These are phyloP conservation scores for Penicillium lividum DNA, from an alignment of 495 filamentous ascomycete species.

Conservation along the genomic window DNA sequence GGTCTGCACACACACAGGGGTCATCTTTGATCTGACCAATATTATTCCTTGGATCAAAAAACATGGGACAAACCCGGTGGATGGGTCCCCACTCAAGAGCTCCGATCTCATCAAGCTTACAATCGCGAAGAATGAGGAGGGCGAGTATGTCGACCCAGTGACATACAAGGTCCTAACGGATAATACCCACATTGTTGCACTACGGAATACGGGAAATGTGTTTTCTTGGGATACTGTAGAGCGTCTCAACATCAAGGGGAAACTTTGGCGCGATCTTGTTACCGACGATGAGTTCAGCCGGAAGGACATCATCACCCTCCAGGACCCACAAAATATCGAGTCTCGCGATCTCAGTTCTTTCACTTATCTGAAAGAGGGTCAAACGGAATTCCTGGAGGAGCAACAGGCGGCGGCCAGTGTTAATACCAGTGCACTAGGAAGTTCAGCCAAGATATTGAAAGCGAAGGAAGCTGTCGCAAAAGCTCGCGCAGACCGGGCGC, in stretches of 20 bases:
- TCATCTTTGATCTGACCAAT: conserved; percentile 84
- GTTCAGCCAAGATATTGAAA: conserved; percentile 83
- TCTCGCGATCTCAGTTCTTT: conserved; percentile 83
- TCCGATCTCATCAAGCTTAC: conserved; percentile 88
- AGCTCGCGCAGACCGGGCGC: conserved; percentile 63
- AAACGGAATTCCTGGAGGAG: conserved; percentile 63
- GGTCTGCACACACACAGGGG: conserved; percentile 76
- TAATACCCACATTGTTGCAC: conserved; percentile 93
- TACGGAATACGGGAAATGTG: conserved; percentile 88
- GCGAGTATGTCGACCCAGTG: conserved; percentile 92
- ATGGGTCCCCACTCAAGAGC: conserved; percentile 72
- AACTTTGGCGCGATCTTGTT: conserved; percentile 92
- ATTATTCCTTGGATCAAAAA: conserved; percentile 92
- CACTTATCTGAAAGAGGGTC: conserved; percentile 85
- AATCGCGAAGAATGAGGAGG: conserved; percentile 89
- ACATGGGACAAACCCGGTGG: conserved; percentile 86
- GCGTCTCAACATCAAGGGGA: conserved; percentile 93
- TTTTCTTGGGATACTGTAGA: conserved; percentile 96
- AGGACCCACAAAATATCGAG: conserved; percentile 92
- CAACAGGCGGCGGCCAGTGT: conserved; percentile 61
- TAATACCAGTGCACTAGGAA: conserved; percentile 75
- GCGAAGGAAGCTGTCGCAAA: conserved; percentile 89
- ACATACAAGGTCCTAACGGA: conserved; percentile 97
- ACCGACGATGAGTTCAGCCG: conserved; percentile 84
- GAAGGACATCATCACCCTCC: conserved; percentile 92